These are phyloP conservation scores for Myxozyma neotropica DNA, from an alignment of 805 yeast genomes.

Conservation along the genomic window DNA sequence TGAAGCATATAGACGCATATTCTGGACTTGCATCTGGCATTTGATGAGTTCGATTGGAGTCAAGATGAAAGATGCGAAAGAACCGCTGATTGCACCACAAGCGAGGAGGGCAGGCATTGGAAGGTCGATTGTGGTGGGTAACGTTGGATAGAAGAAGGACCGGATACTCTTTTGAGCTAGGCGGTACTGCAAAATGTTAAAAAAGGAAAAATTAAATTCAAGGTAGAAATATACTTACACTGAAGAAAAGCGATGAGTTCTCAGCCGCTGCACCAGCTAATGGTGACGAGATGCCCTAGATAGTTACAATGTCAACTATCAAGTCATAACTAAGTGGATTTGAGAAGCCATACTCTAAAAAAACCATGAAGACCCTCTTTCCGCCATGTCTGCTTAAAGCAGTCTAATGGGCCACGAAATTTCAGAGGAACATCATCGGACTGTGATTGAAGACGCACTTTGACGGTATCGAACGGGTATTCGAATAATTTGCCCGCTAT, in stretches of 20 bases:
- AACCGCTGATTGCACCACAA: conserved; percentile 83
- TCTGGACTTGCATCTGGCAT: conserved; percentile 79
- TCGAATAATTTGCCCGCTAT: conserved; percentile 82
- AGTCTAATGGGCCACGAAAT: conserved; percentile 63
- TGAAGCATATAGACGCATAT: conserved; percentile 37
- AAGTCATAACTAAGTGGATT: too few relatives aligned
- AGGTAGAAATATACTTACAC: conserved; percentile 26
- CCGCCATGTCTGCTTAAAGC: conserved; percentile 60
- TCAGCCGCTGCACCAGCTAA: conserved; percentile 88
- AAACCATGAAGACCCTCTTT: conserved; percentile 80
- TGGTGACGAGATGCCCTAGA: conserved; percentile 73
- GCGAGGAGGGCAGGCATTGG: conserved; percentile 52
- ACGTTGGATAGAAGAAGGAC: background rate
- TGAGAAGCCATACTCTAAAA: conserved; percentile 52
- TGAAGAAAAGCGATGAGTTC: conserved; percentile 72
- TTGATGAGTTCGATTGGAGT: conserved; percentile 90
- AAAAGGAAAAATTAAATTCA: conserved; percentile 8
- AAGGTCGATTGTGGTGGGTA: conserved; percentile 34
- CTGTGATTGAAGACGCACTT: conserved; percentile 82
- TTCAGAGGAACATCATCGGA: conserved; percentile 53
- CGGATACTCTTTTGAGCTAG: conserved; percentile 11
- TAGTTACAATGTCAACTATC: too few relatives aligned
- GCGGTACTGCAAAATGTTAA: conserved; percentile 18
- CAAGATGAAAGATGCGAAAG: conserved; percentile 75
- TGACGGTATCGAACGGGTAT: conserved; percentile 90